A percentile compares a stretch with the other conserved stretches of the same genome.
These are phyloP conservation scores for Debaryomyces nepalensis DNA, from an alignment of 1,139 yeast genomes.

Conservation along the genomic window DNA sequence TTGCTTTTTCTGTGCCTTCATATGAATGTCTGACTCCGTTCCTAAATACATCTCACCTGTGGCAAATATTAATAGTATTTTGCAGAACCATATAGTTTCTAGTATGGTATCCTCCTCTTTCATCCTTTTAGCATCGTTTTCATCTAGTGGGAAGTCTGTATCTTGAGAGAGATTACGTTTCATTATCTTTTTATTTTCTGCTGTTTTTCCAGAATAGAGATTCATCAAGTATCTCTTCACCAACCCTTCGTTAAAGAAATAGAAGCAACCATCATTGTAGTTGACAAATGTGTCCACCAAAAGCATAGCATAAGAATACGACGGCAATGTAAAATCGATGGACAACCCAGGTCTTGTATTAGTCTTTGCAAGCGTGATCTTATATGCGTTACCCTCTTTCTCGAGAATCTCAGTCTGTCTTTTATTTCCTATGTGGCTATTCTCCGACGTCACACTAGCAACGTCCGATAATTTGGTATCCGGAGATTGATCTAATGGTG, in stretches of 20 bases:
- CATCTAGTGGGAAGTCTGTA: slow-evolving; percentile 43
- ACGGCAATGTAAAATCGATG: slow-evolving; percentile 72
- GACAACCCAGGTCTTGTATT: slow-evolving; percentile 69
- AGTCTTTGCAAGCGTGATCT: slow-evolving; percentile 68
- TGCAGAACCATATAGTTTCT: slow-evolving; percentile 83
- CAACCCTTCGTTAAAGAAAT: slow-evolving; percentile 81
- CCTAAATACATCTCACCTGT: slow-evolving; percentile 87
- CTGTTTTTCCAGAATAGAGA: slow-evolving; percentile 54
- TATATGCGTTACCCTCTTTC: slow-evolving; percentile 76
- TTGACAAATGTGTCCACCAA: slow-evolving; percentile 77
- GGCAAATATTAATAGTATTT: slow-evolving; percentile 73
- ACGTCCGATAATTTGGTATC: slow-evolving; percentile 3
- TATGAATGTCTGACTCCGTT: slow-evolving; percentile 56
- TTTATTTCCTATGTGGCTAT: slow-evolving; percentile 18
- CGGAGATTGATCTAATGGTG: slow-evolving; percentile 20
- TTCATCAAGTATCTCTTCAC: slow-evolving; percentile 68
- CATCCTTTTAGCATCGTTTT: slow-evolving; percentile 47
- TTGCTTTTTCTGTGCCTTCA: slow-evolving; percentile 38
- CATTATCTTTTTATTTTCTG: slow-evolving; percentile 45
- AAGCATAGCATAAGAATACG: slow-evolving; percentile 75
- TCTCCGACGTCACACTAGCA: slow-evolving; percentile 4
- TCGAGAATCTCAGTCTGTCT: slow-evolving; percentile 57
- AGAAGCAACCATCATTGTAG: slow-evolving; percentile 84
- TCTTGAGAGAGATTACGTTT: slow-evolving; percentile 42
- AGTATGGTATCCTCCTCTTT: slow-evolving; percentile 61